A percentile compares a stretch with the other conserved stretches of the same genome.
phyloP scores from a whole-genome alignment of 2,329 filamentous ascomycete species.

The Cladophialophora carrionii region DNA sequence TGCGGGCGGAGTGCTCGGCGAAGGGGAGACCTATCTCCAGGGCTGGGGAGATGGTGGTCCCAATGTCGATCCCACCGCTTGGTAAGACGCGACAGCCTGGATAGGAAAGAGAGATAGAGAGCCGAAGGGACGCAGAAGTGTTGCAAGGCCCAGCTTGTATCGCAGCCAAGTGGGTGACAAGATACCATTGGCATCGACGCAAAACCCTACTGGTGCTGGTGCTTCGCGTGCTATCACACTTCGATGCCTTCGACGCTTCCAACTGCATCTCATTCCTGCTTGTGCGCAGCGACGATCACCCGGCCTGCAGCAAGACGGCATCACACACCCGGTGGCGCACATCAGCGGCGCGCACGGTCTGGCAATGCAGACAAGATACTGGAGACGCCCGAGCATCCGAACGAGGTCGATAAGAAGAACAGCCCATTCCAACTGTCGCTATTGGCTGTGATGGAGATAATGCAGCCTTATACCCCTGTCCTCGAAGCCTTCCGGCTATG shows the following conservation, averaged over 20 bases:
- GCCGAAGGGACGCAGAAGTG: neutral
- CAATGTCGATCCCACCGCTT: slow-evolving; percentile 15
- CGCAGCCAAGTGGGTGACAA: no score
- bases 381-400: neutral
- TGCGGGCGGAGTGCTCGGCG: neutral
- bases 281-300: slow-evolving; percentile 1
- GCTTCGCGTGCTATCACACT: neutral
- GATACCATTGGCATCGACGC: neutral
- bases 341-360: slow-evolving; percentile 10
- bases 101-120: slow-evolving; percentile 33
- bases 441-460: slow-evolving; percentile 12
- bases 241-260: neutral
- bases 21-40: neutral
- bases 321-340: slow-evolving; percentile 3
- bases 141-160: neutral
- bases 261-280: neutral
- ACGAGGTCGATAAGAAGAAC: slow-evolving; percentile 13
- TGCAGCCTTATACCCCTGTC: slow-evolving; percentile 15
- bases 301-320: neutral
- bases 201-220: neutral
- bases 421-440: neutral
- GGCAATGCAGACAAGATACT: neutral
- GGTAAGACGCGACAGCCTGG: neutral
- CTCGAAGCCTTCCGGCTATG: slow-evolving; percentile 15
- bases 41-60: neutral